Percentiles rank a stretch among this genome's conserved stretches.
Conservation (phyloP, 2,329 filamentous ascomycete genomes). For the Trichoderma pleuroti region DNA sequence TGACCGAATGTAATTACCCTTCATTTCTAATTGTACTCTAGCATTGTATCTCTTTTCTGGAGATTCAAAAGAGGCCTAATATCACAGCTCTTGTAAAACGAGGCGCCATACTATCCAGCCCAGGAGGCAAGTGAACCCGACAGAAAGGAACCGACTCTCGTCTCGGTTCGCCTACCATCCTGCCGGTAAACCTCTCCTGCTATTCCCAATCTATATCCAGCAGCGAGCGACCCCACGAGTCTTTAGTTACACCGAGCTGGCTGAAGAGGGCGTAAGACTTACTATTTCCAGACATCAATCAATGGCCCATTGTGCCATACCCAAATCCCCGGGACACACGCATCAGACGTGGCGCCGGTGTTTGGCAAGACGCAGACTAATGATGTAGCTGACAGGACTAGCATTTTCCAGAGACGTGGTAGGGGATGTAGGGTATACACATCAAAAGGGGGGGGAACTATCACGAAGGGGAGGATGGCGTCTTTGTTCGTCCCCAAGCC, state of each 20-base stretch:
- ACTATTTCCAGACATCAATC: not conserved
- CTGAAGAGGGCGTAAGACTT: not conserved
- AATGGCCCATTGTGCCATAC: not conserved
- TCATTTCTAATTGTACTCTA: rapidly evolving
- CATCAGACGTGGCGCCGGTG: not conserved
- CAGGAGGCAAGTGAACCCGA: not conserved
- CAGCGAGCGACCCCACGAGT: not conserved
- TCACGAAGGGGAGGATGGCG: not conserved
- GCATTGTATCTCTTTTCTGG: too few relatives aligned
- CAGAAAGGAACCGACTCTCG: not conserved
- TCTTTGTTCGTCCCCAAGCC: not conserved
- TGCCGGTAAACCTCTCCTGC: not conserved
- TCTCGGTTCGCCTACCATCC: not conserved
- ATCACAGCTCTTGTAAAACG: not conserved
- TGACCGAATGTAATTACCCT: not conserved
- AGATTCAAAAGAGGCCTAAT: not conserved
- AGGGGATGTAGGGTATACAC: not conserved
- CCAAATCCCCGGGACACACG: not conserved
- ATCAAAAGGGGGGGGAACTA: not conserved
- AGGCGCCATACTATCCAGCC: not conserved
- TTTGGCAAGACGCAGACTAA: not conserved
- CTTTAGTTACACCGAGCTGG: not conserved
- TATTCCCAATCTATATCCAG: not conserved
- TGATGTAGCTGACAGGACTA: not conserved
- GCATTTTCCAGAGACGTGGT: not conserved